Evolutionary conservation across 108 stramenopile genomes (phyloP).

Genomic region (Cyclotella kingstonii): DNA sequence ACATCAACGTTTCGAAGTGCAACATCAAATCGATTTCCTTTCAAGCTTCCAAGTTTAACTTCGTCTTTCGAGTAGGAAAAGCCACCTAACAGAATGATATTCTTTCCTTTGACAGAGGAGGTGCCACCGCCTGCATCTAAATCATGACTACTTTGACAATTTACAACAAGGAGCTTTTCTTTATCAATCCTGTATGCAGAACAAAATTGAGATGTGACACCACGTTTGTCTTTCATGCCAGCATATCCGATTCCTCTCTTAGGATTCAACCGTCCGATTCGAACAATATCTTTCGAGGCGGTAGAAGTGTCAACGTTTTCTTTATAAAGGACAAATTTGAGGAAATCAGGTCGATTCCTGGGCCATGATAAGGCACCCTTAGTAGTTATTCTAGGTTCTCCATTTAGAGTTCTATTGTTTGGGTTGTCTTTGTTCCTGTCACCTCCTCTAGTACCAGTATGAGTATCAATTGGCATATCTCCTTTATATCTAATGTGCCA

Average conservation of each 20-base stretch:
- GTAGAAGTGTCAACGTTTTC: slow-evolving; percentile 87
- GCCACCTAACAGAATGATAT: slow-evolving; percentile 69
- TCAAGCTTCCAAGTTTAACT: slow-evolving; percentile 68
- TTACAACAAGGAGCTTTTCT: slow-evolving; percentile 57
- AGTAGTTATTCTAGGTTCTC: slow-evolving; percentile 26
- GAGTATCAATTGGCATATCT: slow-evolving; percentile 72
- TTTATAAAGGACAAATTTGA: slow-evolving; percentile 86
- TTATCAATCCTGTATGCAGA: slow-evolving; percentile 70
- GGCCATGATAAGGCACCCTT: slow-evolving; percentile 56
- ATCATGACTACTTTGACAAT: slow-evolving; percentile 17
- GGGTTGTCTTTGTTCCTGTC: slow-evolving; percentile 21
- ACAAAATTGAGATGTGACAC: slow-evolving; percentile 85
- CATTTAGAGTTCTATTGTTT: neutral
- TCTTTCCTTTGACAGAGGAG: slow-evolving; percentile 49
- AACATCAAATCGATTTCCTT: slow-evolving; percentile 88
- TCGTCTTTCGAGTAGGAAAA: slow-evolving; percentile 71
- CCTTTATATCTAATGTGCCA: slow-evolving; percentile 69
- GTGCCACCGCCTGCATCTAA: slow-evolving; percentile 51
- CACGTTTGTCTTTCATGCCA: slow-evolving; percentile 94
- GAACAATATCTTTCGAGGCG: slow-evolving; percentile 64
- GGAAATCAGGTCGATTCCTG: slow-evolving; percentile 65
- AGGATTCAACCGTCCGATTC: slow-evolving; percentile 49
- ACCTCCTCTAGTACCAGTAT: slow-evolving; percentile 35
- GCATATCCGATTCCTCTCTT: slow-evolving; percentile 61
- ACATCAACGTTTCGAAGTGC: slow-evolving; percentile 72